Conservation (phyloP, 2,329 filamentous ascomycete genomes). For the Fusarium fujikuroi region DNA sequence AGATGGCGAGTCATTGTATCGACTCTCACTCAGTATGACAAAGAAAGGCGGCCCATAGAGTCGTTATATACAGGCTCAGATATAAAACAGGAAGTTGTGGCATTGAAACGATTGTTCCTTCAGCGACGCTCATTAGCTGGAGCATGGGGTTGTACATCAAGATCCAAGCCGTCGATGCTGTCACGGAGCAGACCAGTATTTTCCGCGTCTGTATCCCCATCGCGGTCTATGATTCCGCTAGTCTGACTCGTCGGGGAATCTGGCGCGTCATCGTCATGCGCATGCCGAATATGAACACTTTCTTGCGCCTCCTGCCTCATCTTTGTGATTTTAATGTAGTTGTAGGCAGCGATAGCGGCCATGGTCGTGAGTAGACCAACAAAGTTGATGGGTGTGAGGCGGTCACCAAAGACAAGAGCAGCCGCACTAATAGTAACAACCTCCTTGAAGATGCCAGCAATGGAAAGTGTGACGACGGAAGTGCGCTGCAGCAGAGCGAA, state of each 20-base stretch:
- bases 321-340: conserved; percentile 90
- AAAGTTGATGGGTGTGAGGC: conserved; percentile 86
- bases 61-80: conserved; percentile 27
- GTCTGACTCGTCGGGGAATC: conserved; percentile 51
- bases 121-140: conserved; percentile 27
- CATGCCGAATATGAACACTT: conserved; percentile 58
- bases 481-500: conserved; percentile 95
- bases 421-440: conserved; percentile 94
- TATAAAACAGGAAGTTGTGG: conserved; percentile 22
- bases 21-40: conserved; percentile 15
- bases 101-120: conserved; percentile 27
- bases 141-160: conserved; percentile 46
- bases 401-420: conserved; percentile 87
- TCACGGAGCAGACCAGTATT: conserved; percentile 57
- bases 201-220: conserved; percentile 58
- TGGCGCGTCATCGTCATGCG: conserved; percentile 45
- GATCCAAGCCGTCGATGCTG: conserved; percentile 50
- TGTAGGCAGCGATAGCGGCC: conserved; percentile 86
- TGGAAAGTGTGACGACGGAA: conserved; percentile 93
- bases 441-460: conserved; percentile 99
- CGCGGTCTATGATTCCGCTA: conserved; percentile 56
- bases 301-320: conserved; percentile 82
- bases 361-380: conserved; percentile 90
- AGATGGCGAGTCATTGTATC: conserved; percentile 11
- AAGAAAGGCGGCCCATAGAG: conserved; percentile 20